Percentiles rank a stretch among this genome's conserved stretches.
Conservation (phyloP, 78 protist genomes). For the Dictyostelium capitatum region DNA sequence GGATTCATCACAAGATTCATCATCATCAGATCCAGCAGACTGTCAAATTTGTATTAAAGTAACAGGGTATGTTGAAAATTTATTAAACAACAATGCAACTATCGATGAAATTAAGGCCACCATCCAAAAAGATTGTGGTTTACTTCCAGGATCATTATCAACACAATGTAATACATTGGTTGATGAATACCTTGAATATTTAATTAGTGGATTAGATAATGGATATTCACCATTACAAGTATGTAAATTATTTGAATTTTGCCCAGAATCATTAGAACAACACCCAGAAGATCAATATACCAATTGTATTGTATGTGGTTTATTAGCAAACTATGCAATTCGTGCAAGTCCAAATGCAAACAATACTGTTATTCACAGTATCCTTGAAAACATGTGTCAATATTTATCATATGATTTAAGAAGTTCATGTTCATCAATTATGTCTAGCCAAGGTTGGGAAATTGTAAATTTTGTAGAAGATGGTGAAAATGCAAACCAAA, state of each 20-base stretch:
- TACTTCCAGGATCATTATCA: background rate
- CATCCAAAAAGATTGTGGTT: background rate
- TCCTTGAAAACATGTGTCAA: background rate
- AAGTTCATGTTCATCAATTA: background rate
- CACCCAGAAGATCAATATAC: background rate
- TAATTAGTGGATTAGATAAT: background rate
- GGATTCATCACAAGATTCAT: background rate
- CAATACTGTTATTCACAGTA: background rate
- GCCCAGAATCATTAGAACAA: background rate
- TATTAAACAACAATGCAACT: background rate
- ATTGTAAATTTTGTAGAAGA: background rate
- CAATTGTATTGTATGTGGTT: background rate
- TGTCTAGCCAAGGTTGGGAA: no score
- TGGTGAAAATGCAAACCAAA: background rate
- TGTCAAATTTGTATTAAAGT: conserved; percentile 24
- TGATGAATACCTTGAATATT: background rate
- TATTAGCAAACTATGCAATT: conserved; percentile 3
- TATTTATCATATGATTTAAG: background rate
- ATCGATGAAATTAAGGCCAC: background rate
- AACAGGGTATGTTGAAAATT: background rate
- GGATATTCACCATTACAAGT: background rate
- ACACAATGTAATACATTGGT: background rate
- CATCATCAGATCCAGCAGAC: background rate
- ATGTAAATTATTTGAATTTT: background rate
- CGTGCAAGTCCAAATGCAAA: background rate